phyloP scores from a whole-genome alignment of 192 early-diverging fungal species.

The Podochytrium sp. region DNA sequence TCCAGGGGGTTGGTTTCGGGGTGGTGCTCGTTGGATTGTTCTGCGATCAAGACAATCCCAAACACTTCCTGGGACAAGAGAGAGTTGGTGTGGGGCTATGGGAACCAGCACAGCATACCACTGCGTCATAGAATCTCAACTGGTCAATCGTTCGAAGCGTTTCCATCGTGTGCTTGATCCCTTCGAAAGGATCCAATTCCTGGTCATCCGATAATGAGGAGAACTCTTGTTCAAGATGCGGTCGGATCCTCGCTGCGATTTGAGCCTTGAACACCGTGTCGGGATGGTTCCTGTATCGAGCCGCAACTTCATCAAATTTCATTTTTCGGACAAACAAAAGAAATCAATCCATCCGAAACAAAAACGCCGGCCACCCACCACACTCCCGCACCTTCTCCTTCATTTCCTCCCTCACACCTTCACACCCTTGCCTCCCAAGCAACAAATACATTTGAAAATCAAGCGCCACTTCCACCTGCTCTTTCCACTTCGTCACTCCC shows the following conservation, averaged over 20 bases:
- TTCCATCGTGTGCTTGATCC: not conserved
- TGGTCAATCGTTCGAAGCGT: not conserved
- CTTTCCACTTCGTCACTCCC: not conserved
- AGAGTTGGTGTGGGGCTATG: too few species aligned
- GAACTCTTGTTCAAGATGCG: too few species aligned
- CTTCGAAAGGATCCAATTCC: not conserved
- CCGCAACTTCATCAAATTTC: too few species aligned
- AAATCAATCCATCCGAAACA: not conserved
- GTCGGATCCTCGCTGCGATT: too few species aligned
- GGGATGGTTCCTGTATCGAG: too few species aligned
- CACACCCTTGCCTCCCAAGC: slow-evolving; percentile 1
- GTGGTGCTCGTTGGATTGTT: too few species aligned
- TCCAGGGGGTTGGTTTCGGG: not conserved
- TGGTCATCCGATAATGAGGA: too few species aligned
- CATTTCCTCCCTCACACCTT: not conserved
- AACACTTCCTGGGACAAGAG: not conserved
- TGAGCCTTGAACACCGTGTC: too few species aligned
- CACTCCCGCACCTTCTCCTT: not conserved
- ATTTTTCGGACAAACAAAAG: too few species aligned
- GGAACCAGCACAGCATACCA: not conserved
- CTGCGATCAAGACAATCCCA: not conserved
- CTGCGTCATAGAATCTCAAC: not conserved
- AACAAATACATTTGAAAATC: slow-evolving; percentile 25
- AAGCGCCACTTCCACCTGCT: slow-evolving; percentile 12
- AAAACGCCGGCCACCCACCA: slow-evolving; percentile 11